Conservation (phyloP, 2,329 filamentous ascomycete species). For the Saccharata proteae region DNA sequence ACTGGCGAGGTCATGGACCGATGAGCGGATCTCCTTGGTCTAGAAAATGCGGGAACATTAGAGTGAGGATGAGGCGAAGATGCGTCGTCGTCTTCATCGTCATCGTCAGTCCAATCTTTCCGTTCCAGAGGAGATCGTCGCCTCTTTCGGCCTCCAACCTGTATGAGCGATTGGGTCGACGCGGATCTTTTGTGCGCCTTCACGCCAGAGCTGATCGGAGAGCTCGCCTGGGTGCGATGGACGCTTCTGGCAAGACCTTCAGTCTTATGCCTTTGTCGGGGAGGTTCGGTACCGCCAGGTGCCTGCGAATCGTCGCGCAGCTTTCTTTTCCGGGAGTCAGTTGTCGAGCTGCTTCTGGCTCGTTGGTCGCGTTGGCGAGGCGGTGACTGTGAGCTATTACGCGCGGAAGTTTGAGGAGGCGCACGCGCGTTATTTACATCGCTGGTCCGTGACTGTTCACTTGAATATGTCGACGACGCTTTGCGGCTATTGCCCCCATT, state of each 20-base stretch:
- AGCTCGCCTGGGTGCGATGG: constrained; percentile 17
- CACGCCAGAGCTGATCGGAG: constrained; percentile 21
- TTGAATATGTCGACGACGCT: constrained; percentile 6
- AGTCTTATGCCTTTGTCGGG: constrained; percentile 27
- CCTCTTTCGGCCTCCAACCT: constrained; percentile 20
- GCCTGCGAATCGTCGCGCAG: constrained; percentile 24
- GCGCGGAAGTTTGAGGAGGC: neutral
- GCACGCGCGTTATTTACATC: neutral
- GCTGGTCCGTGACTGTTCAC: constrained; percentile 6
- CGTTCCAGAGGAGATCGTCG: constrained; percentile 19
- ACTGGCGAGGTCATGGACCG: constrained; percentile 41
- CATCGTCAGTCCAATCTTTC: constrained; percentile 18
- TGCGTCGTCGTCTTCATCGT: constrained; percentile 10
- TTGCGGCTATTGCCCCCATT: constrained; percentile 2
- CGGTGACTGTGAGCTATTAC: constrained; percentile 6
- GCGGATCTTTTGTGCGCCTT: constrained; percentile 26
- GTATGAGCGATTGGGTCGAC: constrained; percentile 23
- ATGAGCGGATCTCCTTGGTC: constrained; percentile 43
- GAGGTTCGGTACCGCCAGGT: constrained; percentile 25
- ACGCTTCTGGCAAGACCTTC: constrained; percentile 19
- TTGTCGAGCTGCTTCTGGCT: constrained; percentile 24
- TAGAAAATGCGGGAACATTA: constrained; percentile 34
- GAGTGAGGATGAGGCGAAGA: constrained; percentile 24
- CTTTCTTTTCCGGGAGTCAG: constrained; percentile 29
- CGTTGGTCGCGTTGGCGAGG: constrained; percentile 10